phyloP scores from a whole-genome alignment of 164 flowering plant genomes.

The Cinnamomum chago region DNA sequence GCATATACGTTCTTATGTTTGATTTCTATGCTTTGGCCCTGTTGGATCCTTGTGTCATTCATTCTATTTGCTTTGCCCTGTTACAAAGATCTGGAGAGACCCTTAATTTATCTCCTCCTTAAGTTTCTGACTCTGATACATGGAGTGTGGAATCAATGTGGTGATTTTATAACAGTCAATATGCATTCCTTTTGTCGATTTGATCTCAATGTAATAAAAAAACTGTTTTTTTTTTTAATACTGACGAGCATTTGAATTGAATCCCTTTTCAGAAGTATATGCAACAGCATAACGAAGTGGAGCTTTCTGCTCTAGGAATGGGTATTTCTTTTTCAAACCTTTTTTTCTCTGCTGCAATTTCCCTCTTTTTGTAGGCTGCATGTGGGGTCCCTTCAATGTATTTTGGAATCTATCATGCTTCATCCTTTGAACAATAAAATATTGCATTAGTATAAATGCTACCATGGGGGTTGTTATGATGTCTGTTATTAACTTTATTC shows the following conservation, averaged over 20 bases:
- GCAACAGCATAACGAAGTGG: conserved; percentile 53
- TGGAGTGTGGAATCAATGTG: neutral
- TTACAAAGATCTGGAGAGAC: too few relatives aligned
- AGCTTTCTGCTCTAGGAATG: conserved; percentile 66
- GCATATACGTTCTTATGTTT: too few relatives aligned
- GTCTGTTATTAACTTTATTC: neutral
- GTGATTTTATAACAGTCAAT: neutral
- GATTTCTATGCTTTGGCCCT: too few relatives aligned
- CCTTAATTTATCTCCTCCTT: neutral
- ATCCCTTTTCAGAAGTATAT: conserved; percentile 40
- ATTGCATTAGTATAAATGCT: too few relatives aligned
- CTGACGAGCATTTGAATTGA: neutral
- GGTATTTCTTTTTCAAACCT: conserved; percentile 26
- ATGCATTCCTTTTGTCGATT: neutral
- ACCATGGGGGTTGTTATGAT: neutral
- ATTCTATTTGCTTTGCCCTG: too few relatives aligned
- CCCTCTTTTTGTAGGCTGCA: neutral
- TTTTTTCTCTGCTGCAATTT: neutral
- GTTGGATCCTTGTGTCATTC: too few relatives aligned
- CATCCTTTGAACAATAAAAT: neutral
- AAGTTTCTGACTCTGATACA: neutral
- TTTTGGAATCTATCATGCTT: neutral
- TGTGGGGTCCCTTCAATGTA: neutral
- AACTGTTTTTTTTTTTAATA: neutral
- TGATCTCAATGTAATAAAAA: neutral